These are phyloP conservation scores for Boletus mariae DNA, from an alignment of 1,284 basidiomycete genomes.

Conservation along the genomic window DNA sequence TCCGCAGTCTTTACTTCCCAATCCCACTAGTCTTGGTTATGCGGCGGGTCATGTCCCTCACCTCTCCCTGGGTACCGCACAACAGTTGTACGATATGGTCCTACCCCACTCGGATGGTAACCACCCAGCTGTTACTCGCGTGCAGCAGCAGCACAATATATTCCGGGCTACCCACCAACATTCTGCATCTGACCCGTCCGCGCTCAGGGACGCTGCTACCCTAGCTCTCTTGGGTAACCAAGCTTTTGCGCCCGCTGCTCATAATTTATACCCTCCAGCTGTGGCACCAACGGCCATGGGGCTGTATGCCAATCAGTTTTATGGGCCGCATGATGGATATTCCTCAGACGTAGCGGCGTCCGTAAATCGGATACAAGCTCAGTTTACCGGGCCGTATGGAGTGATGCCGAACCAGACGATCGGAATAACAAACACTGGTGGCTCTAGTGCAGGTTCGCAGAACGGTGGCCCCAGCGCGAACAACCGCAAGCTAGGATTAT, in stretches of 20 bases:
- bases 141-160: slow-evolving; percentile 70
- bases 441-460: slow-evolving; percentile 33
- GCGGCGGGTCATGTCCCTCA: slow-evolving; percentile 52
- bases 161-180: slow-evolving; percentile 73
- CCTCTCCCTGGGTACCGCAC: slow-evolving; percentile 63
- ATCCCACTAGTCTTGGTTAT: slow-evolving; percentile 54
- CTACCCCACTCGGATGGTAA: slow-evolving; percentile 55
- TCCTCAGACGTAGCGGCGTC: slow-evolving; percentile 54
- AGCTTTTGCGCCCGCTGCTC: slow-evolving; percentile 46
- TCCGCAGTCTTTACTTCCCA: slow-evolving; percentile 52
- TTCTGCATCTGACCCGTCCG: slow-evolving; percentile 74
- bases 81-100: slow-evolving; percentile 78
- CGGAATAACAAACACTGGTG: slow-evolving; percentile 38
- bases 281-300: slow-evolving; percentile 49
- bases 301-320: slow-evolving; percentile 68
- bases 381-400: slow-evolving; percentile 59
- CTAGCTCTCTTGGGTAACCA: slow-evolving; percentile 57
- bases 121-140: slow-evolving; percentile 63
- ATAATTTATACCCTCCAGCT: slow-evolving; percentile 47
- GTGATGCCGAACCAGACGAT: slow-evolving; percentile 38
- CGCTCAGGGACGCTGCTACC: slow-evolving; percentile 62
- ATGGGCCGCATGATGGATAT: slow-evolving; percentile 58
- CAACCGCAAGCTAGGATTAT: slow-evolving; percentile 82
- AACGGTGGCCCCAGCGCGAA: slow-evolving; percentile 67
- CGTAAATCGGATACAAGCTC: slow-evolving; percentile 51